These are phyloP conservation scores for Waltergamsia citrina DNA, from an alignment of 2,329 filamentous ascomycete species.

Conservation along the genomic window DNA sequence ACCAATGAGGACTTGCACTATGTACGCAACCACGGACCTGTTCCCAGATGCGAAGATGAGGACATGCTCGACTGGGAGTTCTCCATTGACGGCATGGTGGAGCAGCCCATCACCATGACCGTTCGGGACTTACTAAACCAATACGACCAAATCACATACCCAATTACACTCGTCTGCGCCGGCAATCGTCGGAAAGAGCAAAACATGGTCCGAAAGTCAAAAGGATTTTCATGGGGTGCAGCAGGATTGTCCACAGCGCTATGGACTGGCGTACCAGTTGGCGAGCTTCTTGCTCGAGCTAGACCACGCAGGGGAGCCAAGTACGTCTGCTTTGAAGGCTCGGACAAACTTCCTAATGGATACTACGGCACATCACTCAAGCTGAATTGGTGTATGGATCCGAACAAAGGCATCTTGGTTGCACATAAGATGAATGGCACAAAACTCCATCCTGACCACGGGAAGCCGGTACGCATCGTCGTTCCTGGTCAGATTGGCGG, in stretches of 20 bases:
- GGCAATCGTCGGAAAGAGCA: conserved; percentile 91
- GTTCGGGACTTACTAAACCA: conserved; percentile 62
- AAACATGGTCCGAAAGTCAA: conserved; percentile 81
- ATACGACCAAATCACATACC: conserved; percentile 76
- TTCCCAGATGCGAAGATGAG: conserved; percentile 64
- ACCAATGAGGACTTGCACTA: conserved; percentile 86
- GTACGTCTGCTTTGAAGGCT: conserved; percentile 87
- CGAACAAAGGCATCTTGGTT: conserved; percentile 74
- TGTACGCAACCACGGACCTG: conserved; percentile 80
- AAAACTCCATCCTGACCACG: conserved; percentile 70
- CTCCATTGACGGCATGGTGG: conserved; percentile 73
- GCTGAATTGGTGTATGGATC: conserved; percentile 79
- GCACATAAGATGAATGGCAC: conserved; percentile 90
- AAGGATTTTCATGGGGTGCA: conserved; percentile 90
- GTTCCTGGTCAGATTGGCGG: conserved; percentile 90
- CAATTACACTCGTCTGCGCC: conserved; percentile 83
- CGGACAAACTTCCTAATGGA: conserved; percentile 80
- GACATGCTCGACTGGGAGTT: conserved; percentile 75
- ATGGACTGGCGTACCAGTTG: conserved; percentile 75
- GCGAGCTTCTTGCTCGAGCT: conserved; percentile 60
- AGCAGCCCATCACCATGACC: conserved; percentile 63
- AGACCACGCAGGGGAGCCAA: conserved; percentile 59
- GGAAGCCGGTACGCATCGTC: conserved; percentile 71
- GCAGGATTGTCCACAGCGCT: conserved; percentile 80
- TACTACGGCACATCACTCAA: conserved; percentile 84